These are phyloP conservation scores for Eucalyptus polybractea DNA, from an alignment of 345 rosid species.

Conservation along the genomic window DNA sequence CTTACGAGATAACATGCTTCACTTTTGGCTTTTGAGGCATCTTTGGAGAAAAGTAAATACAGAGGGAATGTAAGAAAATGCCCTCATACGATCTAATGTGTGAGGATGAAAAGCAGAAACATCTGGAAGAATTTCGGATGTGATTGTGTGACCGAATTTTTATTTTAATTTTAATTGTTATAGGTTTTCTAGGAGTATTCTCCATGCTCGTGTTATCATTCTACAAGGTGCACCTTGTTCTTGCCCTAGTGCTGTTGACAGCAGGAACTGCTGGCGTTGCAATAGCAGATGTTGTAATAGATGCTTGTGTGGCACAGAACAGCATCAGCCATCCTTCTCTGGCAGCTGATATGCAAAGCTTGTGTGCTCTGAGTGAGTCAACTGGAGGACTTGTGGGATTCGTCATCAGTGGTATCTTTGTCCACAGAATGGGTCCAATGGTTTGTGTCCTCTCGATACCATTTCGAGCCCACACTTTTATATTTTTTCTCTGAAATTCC, in stretches of 20 bases:
- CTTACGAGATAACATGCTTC: not conserved
- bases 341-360: slow-evolving; percentile 62
- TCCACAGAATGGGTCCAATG: slow-evolving; percentile 48
- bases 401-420: slow-evolving; percentile 49
- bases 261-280: slow-evolving; percentile 53
- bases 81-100: not conserved
- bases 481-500: not conserved
- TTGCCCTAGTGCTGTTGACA: slow-evolving; percentile 31
- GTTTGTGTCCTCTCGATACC: slow-evolving; percentile 3
- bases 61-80: not conserved
- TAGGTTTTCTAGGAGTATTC: slow-evolving; percentile 36
- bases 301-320: slow-evolving; percentile 61
- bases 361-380: slow-evolving; percentile 51
- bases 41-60: not conserved
- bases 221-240: slow-evolving; percentile 27
- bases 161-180: not conserved
- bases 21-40: not conserved
- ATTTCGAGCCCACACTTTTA: not conserved
- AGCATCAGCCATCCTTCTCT: slow-evolving; percentile 50
- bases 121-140: not conserved
- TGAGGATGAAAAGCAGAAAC: not conserved
- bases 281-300: slow-evolving; percentile 63
- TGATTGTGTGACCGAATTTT: not conserved
- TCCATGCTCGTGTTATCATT: slow-evolving; percentile 46
- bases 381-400: slow-evolving; percentile 54